Evolutionary conservation across 2,329 filamentous ascomycete species (phyloP).

Genomic region (Cyphellophora europaea): DNA sequence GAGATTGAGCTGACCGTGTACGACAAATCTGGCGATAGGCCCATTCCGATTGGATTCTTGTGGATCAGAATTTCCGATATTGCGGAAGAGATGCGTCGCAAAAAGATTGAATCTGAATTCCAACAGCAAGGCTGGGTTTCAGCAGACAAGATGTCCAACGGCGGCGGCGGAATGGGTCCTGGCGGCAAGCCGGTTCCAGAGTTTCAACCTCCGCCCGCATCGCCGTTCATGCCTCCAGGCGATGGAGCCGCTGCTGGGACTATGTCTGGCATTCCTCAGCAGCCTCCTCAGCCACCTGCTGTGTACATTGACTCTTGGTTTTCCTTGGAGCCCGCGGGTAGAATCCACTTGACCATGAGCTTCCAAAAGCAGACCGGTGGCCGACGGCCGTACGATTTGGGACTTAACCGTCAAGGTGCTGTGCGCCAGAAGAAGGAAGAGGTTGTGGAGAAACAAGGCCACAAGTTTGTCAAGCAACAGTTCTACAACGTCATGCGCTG

Average conservation of each 20-base stretch:
- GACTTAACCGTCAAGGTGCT: conserved; percentile 87
- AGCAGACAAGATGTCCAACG: conserved; percentile 81
- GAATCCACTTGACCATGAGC: conserved; percentile 82
- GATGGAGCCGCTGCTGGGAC: conserved; percentile 29
- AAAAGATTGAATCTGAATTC: conserved; percentile 93
- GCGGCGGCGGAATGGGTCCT: conserved; percentile 23
- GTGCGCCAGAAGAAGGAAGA: conserved; percentile 97
- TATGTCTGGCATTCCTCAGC: conserved; percentile 21
- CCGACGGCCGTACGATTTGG: conserved; percentile 72
- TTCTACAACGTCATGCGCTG: conserved; percentile 99
- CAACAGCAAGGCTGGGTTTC: conserved; percentile 95
- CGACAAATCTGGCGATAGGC: conserved; percentile 84
- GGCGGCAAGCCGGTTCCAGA: conserved; percentile 43
- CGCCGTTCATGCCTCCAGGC: conserved; percentile 20
- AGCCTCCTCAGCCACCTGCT: conserved; percentile 18
- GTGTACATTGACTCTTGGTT: conserved; percentile 83
- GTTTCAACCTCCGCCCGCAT: conserved; percentile 25
- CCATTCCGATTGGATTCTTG: conserved; percentile 85
- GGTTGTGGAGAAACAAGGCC: conserved; percentile 95
- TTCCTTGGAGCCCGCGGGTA: conserved; percentile 85
- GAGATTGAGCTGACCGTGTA: conserved; percentile 97
- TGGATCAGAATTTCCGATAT: conserved; percentile 98
- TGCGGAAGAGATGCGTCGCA: conserved; percentile 91
- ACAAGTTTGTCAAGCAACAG: conserved; percentile 97
- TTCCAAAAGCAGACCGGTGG: conserved; percentile 88